A percentile compares a stretch with the other conserved stretches of the same genome.
Evolutionary conservation across 352 stramenopile genomes (phyloP).

Genomic region (Globisporangium alternatum): DNA sequence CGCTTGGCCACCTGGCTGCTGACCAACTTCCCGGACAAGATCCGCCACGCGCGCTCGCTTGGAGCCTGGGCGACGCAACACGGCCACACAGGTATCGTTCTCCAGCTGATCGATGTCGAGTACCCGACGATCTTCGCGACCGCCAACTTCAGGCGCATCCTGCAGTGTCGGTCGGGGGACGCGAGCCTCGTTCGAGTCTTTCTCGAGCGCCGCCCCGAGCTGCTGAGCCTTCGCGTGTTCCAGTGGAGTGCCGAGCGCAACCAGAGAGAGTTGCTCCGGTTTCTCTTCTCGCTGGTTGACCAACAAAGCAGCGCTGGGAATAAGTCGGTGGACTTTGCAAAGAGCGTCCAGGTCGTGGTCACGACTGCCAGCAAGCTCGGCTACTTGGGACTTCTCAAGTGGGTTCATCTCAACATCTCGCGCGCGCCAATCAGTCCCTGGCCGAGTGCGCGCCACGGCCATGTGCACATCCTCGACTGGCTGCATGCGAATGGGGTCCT

Average conservation of each 20-base stretch:
- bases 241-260: constrained; percentile 1
- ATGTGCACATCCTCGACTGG: constrained; percentile 7
- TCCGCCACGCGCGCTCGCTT: neutral
- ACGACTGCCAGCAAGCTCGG: constrained; percentile 4
- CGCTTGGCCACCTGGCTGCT: neutral
- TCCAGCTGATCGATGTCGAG: neutral
- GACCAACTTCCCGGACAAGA: neutral
- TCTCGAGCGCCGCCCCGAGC: neutral
- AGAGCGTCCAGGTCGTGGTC: constrained; percentile 2
- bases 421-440: neutral
- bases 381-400: neutral
- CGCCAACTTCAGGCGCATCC: neutral
- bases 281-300: neutral
- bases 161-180: neutral
- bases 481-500: neutral
- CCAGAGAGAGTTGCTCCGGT: neutral
- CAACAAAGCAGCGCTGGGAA: neutral
- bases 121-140: neutral
- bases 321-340: neutral
- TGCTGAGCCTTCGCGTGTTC: neutral
- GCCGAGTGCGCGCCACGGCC: constrained; percentile 5
- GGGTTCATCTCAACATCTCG: neutral
- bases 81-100: neutral
- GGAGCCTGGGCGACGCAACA: neutral
- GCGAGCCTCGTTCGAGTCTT: constrained; percentile 1